Conservation (phyloP, 768 basidiomycete genomes). For the Candolleomyces aberdarensis region DNA sequence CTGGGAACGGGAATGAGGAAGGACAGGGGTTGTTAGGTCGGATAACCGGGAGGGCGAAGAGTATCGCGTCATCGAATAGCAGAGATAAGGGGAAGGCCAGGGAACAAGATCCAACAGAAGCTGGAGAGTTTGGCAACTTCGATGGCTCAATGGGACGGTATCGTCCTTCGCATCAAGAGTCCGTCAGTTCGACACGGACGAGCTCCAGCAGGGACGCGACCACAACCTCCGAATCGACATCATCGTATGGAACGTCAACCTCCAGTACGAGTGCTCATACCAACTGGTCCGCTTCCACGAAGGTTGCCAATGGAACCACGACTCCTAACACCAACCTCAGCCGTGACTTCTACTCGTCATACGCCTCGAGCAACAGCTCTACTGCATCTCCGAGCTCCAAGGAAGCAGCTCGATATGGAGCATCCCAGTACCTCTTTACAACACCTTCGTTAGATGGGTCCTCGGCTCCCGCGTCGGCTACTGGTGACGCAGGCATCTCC, state of each 20-base stretch:
- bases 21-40: constrained; percentile 10
- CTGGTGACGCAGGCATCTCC: background rate
- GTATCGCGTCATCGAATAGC: background rate
- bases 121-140: constrained; percentile 1
- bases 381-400: background rate
- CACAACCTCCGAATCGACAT: background rate
- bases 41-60: background rate
- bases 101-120: background rate
- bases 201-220: background rate
- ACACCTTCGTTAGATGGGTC: background rate
- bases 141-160: background rate
- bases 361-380: background rate
- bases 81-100: constrained; percentile 7
- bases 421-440: background rate
- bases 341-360: constrained; percentile 7
- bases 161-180: background rate
- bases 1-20: constrained; percentile 23
- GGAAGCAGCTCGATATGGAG: background rate
- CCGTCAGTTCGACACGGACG: background rate
- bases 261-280: background rate
- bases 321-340: constrained; percentile 8
- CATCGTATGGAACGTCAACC: constrained; percentile 1
- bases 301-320: background rate
- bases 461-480: background rate
- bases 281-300: background rate